Evolutionary conservation across 768 basidiomycete species (phyloP).

Genomic region (Suillus spraguei): DNA sequence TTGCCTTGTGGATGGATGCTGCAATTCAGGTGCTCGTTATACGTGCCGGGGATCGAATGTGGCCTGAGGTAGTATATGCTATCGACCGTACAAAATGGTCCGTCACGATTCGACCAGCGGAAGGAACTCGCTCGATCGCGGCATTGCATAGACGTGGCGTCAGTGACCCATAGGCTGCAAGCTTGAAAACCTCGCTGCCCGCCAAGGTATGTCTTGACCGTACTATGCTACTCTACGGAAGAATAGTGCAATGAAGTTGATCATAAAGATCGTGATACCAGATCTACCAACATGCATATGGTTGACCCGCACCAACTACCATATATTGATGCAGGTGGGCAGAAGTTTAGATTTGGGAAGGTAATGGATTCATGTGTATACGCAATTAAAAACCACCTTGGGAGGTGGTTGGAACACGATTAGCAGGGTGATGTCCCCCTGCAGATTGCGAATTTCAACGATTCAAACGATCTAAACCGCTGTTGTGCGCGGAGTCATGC

Average conservation of each 20-base stretch:
- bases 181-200: constrained; percentile 28
- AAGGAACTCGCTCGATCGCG: not conserved
- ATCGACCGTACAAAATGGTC: not conserved
- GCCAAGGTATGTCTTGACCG: constrained; percentile 31
- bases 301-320: constrained; percentile 31
- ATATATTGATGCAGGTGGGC: constrained; percentile 35
- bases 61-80: not conserved
- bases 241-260: constrained; percentile 27
- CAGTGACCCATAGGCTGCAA: constrained; percentile 27
- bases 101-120: not conserved
- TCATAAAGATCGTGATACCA: constrained; percentile 32
- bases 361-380: constrained; percentile 14
- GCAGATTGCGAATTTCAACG: not conserved
- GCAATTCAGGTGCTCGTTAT: constrained; percentile 21
- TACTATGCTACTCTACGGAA: constrained; percentile 32
- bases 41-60: constrained; percentile 11
- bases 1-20: constrained; percentile 22
- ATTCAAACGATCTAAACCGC: not conserved
- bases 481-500: not conserved
- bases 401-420: constrained; percentile 29
- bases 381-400: constrained; percentile 21
- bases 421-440: constrained; percentile 4
- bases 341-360: constrained; percentile 22
- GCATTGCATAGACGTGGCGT: not conserved
- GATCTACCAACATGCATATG: constrained; percentile 27